Percentiles rank a stretch among this genome's conserved stretches.
These are phyloP conservation scores for Linnemannia hyalina DNA, from an alignment of 192 early-diverging fungal genomes.

Conservation along the genomic window DNA sequence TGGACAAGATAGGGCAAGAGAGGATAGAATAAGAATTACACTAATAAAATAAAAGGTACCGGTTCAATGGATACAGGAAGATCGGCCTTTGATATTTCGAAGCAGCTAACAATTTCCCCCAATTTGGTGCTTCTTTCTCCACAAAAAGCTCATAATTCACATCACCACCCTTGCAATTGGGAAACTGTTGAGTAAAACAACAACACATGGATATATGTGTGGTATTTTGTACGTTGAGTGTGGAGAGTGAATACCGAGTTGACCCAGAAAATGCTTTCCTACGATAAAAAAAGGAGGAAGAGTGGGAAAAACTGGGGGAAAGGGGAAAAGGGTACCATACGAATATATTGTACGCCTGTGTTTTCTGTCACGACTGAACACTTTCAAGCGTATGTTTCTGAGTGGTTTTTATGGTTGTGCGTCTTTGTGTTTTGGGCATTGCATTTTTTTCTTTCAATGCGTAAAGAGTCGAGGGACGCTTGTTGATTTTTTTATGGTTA, in stretches of 20 bases:
- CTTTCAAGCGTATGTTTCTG: too few species aligned
- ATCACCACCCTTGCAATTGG: neutral
- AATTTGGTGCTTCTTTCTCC: constrained; percentile 1
- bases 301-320: neutral
- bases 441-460: neutral
- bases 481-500: neutral
- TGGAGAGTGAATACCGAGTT: neutral
- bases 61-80: neutral
- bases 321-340: too few species aligned
- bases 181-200: neutral
- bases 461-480: neutral
- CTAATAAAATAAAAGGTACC: constrained; percentile 8
- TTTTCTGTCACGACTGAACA: neutral
- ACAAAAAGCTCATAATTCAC: neutral
- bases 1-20: neutral
- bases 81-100: neutral
- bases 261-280: neutral
- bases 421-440: neutral
- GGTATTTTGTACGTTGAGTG: neutral
- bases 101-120: neutral
- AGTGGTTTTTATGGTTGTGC: too few species aligned
- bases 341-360: neutral
- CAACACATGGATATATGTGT: neutral
- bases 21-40: neutral
- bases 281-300: neutral